Evolutionary conservation across 1,284 basidiomycete species (phyloP).

Genomic region (Pisolithus thermaeus): DNA sequence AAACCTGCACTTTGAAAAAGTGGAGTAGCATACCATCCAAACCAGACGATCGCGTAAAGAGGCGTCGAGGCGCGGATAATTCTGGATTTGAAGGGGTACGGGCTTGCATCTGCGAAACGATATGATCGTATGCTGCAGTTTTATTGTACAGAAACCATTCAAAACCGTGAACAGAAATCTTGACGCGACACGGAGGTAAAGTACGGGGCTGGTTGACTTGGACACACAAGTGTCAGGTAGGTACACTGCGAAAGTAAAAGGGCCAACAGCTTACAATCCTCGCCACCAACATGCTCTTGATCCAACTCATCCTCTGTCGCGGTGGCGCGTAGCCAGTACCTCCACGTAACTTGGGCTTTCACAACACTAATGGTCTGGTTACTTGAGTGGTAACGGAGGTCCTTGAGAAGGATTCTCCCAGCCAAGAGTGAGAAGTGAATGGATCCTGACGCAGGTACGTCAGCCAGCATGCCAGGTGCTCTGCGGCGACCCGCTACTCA

Average conservation of each 20-base stretch:
- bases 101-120: constrained; percentile 67
- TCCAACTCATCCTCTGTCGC: constrained; percentile 61
- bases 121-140: constrained; percentile 81
- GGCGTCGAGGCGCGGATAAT: constrained; percentile 12
- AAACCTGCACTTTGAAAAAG: constrained; percentile 7
- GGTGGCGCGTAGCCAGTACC: constrained; percentile 83
- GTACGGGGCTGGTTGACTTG: constrained; percentile 32
- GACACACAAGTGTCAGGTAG: constrained; percentile 1
- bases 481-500: constrained; percentile 26
- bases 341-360: constrained; percentile 82
- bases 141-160: constrained; percentile 91
- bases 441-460: constrained; percentile 44
- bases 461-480: not conserved
- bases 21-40: constrained; percentile 20
- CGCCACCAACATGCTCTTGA: constrained; percentile 45
- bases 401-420: constrained; percentile 81
- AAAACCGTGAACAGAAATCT: constrained; percentile 73
- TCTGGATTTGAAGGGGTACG: constrained; percentile 28
- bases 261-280: constrained; percentile 35
- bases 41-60: constrained; percentile 22
- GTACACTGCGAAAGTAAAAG: not conserved
- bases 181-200: constrained; percentile 68
- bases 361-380: constrained; percentile 82
- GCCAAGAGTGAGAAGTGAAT: constrained; percentile 86
- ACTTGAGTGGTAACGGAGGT: constrained; percentile 83